A percentile compares a stretch with the other conserved stretches of the same genome.
These are phyloP conservation scores for Cyclotella sp. DNA, from an alignment of 108 stramenopile species.

Conservation along the genomic window DNA sequence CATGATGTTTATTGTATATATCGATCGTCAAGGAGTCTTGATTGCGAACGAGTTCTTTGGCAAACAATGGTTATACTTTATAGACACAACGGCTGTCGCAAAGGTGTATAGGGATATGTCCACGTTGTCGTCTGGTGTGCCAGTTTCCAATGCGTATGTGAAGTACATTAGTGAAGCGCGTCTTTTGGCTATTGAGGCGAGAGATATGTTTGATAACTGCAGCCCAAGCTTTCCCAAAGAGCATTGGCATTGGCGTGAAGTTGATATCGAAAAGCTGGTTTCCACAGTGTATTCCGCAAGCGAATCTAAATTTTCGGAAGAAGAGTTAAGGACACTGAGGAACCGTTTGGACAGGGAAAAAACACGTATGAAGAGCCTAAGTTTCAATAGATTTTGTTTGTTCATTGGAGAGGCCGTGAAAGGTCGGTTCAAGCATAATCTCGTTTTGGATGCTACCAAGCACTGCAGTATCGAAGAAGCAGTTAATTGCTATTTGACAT, in stretches of 20 bases:
- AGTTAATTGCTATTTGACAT: too few species aligned
- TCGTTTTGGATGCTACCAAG: too few species aligned
- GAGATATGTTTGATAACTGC: constrained; percentile 40
- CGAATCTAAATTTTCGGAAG: constrained; percentile 15
- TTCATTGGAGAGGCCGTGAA: constrained; percentile 51
- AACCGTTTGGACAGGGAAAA: constrained; percentile 29
- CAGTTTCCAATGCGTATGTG: constrained; percentile 19
- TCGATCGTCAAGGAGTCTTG: constrained; percentile 52
- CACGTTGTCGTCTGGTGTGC: constrained; percentile 15
- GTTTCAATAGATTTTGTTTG: constrained; percentile 56
- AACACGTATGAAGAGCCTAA: constrained; percentile 18
- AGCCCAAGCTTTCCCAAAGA: constrained; percentile 31
- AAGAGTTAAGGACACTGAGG: constrained; percentile 18
- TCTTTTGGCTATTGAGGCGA: constrained; percentile 39
- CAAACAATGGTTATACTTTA: constrained; percentile 50
- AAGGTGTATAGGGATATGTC: constrained; percentile 40
- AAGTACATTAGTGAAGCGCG: constrained; percentile 32
- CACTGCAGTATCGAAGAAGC: too few species aligned
- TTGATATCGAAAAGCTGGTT: constrained; percentile 23
- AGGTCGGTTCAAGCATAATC: constrained; percentile 3
- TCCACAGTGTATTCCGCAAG: background rate
- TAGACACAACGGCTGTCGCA: constrained; percentile 34
- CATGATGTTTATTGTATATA: constrained; percentile 39
- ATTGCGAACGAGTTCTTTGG: constrained; percentile 53
- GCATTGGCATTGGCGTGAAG: constrained; percentile 53